phyloP scores from a whole-genome alignment of 164 flowering plant species.

The Umbellularia californica region DNA sequence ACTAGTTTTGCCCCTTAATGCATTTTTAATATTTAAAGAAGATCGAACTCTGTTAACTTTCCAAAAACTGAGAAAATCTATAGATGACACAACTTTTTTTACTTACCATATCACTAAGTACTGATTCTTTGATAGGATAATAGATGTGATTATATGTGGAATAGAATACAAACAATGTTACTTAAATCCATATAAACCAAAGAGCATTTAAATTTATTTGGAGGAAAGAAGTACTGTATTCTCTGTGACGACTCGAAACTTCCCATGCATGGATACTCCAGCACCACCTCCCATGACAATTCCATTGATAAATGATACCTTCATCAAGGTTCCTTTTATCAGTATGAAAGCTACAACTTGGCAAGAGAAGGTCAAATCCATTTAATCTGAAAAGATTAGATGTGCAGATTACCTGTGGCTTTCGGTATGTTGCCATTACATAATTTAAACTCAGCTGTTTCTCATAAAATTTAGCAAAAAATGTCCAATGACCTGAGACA shows the following conservation, averaged over 20 bases:
- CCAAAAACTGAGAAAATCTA: no score
- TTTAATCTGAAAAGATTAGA: neutral
- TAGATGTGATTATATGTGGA: neutral
- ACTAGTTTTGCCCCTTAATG: no score
- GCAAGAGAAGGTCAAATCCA: neutral
- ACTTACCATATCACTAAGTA: no score
- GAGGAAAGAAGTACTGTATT: conserved; percentile 51
- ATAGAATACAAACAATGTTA: no score
- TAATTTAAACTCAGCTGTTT: conserved; percentile 27
- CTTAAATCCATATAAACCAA: no score
- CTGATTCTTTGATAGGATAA: no score
- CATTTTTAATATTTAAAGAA: no score
- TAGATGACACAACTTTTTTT: no score
- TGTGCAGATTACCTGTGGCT: conserved; percentile 20
- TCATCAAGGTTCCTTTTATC: conserved; percentile 15
- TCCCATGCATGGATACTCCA: conserved; percentile 81
- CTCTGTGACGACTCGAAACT: conserved; percentile 85
- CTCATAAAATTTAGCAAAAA: conserved; percentile 19
- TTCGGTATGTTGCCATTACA: conserved; percentile 38
- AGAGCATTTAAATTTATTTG: no score
- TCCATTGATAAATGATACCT: conserved; percentile 89
- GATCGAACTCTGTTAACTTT: no score
- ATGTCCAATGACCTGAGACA: conserved; percentile 26
- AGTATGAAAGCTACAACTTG: neutral
- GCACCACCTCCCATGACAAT: conserved; percentile 96